These are phyloP conservation scores for Penicillium fimorum DNA, from an alignment of 495 filamentous ascomycete genomes.

Conservation along the genomic window DNA sequence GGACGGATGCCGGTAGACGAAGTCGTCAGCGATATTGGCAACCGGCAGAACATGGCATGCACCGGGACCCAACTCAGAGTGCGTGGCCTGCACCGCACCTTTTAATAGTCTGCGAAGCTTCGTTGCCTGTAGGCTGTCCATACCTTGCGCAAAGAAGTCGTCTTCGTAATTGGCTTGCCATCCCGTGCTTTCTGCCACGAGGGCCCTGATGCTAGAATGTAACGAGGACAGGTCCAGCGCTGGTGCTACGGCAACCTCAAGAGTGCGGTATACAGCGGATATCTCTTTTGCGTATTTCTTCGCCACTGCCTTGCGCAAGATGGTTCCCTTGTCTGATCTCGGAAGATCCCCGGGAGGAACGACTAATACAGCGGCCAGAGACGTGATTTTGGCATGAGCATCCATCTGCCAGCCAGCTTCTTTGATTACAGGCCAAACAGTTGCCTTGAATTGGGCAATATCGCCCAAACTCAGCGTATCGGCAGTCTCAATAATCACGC, in stretches of 20 bases:
- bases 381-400: constrained; percentile 30
- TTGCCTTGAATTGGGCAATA: constrained; percentile 16
- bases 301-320: constrained; percentile 29
- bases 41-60: background rate
- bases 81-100: background rate
- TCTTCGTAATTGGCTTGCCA: background rate
- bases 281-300: background rate
- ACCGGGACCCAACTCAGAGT: background rate
- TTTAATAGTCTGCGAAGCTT: background rate
- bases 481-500: background rate
- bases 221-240: background rate
- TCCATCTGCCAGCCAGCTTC: constrained; percentile 26
- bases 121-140: background rate
- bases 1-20: background rate
- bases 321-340: constrained; percentile 39
- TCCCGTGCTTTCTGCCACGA: background rate
- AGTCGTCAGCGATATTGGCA: background rate
- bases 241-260: background rate
- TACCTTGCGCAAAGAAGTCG: background rate
- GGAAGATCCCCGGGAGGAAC: constrained; percentile 23
- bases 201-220: background rate
- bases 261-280: background rate
- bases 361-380: constrained; percentile 21
- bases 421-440: constrained; percentile 30
- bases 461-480: background rate